A percentile compares a stretch with the other conserved stretches of the same genome.
These are phyloP conservation scores for Capillidium heterosporum DNA, from an alignment of 371 early-diverging fungal species.

Conservation along the genomic window DNA sequence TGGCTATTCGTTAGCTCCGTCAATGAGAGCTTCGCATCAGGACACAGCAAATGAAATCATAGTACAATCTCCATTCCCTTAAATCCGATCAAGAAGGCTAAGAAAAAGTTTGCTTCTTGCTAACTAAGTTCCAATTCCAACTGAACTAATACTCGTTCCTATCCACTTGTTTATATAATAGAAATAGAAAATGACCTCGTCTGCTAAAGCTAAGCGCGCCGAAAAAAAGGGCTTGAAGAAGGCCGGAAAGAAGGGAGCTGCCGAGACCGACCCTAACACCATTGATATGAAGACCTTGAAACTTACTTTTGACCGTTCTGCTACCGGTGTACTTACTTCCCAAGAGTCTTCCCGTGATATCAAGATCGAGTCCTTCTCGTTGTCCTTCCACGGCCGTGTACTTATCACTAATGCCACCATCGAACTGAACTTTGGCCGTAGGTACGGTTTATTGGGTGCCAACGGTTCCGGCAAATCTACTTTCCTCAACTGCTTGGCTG, in stretches of 20 bases:
- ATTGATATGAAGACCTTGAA: slow-evolving; percentile 10
- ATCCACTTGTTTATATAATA: too few relatives aligned
- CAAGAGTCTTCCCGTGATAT: slow-evolving; percentile 83
- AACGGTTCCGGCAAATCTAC: slow-evolving; percentile 89
- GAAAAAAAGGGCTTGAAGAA: slow-evolving; percentile 51
- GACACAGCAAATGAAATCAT: too few relatives aligned
- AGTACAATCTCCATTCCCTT: too few relatives aligned
- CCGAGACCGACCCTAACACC: slow-evolving; percentile 15
- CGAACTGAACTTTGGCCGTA: slow-evolving; percentile 94
- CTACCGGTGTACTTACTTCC: slow-evolving; percentile 88
- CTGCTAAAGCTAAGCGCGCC: slow-evolving; percentile 66
- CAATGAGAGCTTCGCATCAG: too few relatives aligned
- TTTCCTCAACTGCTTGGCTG: slow-evolving; percentile 79
- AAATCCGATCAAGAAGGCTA: too few relatives aligned
- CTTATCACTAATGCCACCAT: slow-evolving; percentile 84
- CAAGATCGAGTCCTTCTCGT: slow-evolving; percentile 85
- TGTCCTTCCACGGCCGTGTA: slow-evolving; percentile 82
- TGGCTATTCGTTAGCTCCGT: too few relatives aligned
- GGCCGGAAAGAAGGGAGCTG: slow-evolving; percentile 13
- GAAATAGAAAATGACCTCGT: slow-evolving; percentile 36
- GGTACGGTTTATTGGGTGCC: slow-evolving; percentile 82
- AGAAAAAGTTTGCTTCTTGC: too few relatives aligned
- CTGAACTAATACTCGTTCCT: too few relatives aligned
- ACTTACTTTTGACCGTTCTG: slow-evolving; percentile 33
- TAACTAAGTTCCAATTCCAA: too few relatives aligned